Percentiles rank a stretch among this genome's conserved stretches.
Conservation (phyloP, 306 rosid genomes). For the Vachellia collinsii region DNA sequence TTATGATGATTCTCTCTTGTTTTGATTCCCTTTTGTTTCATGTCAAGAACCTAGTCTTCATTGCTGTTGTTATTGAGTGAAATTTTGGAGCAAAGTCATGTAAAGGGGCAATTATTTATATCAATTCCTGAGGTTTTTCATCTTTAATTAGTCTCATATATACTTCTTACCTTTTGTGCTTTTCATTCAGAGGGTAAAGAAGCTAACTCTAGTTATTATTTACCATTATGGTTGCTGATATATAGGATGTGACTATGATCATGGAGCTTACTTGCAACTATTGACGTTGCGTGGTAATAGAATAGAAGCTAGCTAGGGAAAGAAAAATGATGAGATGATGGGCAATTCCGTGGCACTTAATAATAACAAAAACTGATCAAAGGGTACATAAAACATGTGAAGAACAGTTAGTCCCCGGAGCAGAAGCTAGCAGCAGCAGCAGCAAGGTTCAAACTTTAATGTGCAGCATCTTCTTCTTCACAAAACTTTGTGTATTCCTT, state of each 20-base stretch:
- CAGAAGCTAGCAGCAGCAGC: not conserved
- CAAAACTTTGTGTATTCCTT: constrained; percentile 91
- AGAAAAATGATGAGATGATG: not conserved
- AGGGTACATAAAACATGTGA: constrained; percentile 29
- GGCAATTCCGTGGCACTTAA: not conserved
- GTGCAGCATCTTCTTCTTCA: constrained; percentile 95
- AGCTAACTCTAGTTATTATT: not conserved
- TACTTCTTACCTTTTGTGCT: not conserved
- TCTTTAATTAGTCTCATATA: not conserved
- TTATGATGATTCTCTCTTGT: not conserved
- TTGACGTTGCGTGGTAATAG: not conserved
- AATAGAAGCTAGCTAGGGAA: not conserved
- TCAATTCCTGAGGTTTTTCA: not conserved
- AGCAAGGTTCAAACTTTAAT: constrained; percentile 40
- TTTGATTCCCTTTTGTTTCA: not conserved
- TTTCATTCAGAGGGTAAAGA: not conserved
- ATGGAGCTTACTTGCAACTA: not conserved
- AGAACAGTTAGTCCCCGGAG: constrained; percentile 43
- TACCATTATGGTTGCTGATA: not conserved
- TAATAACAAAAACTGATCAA: not conserved
- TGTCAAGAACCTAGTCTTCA: not conserved
- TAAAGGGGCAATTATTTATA: not conserved
- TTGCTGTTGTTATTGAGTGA: not conserved
- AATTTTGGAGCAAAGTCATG: not conserved
- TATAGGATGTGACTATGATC: not conserved